phyloP scores from a whole-genome alignment of 768 basidiomycete genomes.

The Mycena pura region DNA sequence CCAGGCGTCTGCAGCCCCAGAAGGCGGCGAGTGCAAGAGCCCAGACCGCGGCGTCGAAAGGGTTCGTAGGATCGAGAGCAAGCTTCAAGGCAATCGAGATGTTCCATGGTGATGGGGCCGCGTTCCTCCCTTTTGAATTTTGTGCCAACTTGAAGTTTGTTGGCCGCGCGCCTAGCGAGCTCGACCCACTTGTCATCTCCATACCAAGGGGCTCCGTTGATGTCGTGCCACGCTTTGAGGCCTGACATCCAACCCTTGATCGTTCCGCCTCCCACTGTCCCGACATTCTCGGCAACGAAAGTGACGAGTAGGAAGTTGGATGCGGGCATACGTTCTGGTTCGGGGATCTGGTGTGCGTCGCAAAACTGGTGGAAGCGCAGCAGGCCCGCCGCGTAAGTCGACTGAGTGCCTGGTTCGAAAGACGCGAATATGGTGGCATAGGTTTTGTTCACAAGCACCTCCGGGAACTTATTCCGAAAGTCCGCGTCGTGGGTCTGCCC shows the following conservation, averaged over 20 bases:
- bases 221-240: constrained; percentile 19
- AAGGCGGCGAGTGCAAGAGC: constrained; percentile 42
- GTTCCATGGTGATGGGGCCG: constrained; percentile 25
- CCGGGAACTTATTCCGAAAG: constrained; percentile 12
- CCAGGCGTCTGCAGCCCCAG: constrained; percentile 39
- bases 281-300: constrained; percentile 32
- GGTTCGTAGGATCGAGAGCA: constrained; percentile 28
- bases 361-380: constrained; percentile 47
- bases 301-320: constrained; percentile 34
- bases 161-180: not conserved
- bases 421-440: constrained; percentile 15
- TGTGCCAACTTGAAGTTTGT: not conserved
- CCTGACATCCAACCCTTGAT: constrained; percentile 43
- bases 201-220: not conserved
- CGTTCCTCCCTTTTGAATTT: not conserved
- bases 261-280: constrained; percentile 25
- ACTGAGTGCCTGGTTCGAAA: constrained; percentile 27
- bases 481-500: not conserved
- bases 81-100: constrained; percentile 27
- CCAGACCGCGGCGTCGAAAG: constrained; percentile 40
- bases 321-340: constrained; percentile 41
- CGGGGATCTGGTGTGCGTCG: constrained; percentile 34
- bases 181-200: not conserved
- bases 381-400: constrained; percentile 43
- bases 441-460: constrained; percentile 3